Percentiles rank a stretch among this genome's conserved stretches.
Evolutionary conservation across 75 land plant species (phyloP).

Genomic region (Pseudotsuga menziesii): DNA sequence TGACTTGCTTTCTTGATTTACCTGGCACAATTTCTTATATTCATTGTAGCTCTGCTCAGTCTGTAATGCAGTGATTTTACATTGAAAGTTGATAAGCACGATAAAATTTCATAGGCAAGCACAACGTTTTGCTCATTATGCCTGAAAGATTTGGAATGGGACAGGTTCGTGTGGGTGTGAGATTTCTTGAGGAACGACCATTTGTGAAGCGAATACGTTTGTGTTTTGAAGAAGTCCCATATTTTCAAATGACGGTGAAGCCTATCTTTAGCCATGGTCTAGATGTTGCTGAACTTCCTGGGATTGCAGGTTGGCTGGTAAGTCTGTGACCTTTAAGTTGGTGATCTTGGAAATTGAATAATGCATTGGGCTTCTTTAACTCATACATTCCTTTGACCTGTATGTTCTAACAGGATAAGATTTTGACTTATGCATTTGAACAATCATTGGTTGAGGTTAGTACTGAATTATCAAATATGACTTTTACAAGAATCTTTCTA

Average conservation of each 20-base stretch:
- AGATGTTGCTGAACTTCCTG: conserved; percentile 94
- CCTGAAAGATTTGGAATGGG: conserved; percentile 5
- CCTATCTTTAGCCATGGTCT: conserved; percentile 76
- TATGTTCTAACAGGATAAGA: conserved; percentile 59
- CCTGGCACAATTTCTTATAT: neutral
- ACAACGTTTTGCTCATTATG: neutral
- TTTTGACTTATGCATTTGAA: conserved; percentile 73
- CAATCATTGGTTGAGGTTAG: conserved; percentile 90
- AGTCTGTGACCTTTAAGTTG: neutral
- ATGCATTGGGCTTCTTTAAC: neutral
- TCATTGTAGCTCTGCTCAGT: neutral
- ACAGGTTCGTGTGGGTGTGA: conserved; percentile 85
- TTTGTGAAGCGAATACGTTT: conserved; percentile 73
- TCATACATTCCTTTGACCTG: conserved; percentile 4
- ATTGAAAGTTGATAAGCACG: neutral
- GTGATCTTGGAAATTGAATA: neutral
- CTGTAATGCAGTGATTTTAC: neutral
- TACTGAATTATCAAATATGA: neutral
- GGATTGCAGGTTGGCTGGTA: conserved; percentile 95
- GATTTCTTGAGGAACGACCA: conserved; percentile 70
- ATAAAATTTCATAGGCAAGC: neutral
- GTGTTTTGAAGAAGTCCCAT: conserved; percentile 82
- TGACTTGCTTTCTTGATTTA: neutral
- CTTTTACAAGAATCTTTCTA: conserved; percentile 4
- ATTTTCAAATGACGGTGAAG: conserved; percentile 76